These are phyloP conservation scores for Coemansia sp. DNA, from an alignment of 192 early-diverging fungal species.

Conservation along the genomic window DNA sequence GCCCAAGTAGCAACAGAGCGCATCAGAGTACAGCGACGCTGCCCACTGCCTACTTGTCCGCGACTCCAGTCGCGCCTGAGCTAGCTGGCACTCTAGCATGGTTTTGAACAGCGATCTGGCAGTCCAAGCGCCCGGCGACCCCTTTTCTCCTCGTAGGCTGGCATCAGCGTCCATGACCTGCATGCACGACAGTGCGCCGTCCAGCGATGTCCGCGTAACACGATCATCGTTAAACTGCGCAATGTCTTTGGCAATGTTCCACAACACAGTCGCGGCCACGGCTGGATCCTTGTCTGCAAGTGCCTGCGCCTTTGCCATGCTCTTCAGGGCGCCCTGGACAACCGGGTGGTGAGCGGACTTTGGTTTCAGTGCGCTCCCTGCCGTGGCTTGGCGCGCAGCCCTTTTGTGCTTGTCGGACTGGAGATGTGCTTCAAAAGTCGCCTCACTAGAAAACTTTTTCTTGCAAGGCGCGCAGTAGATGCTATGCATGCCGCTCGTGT, in stretches of 20 bases:
- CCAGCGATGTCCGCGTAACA: constrained; percentile 5
- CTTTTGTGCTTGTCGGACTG: constrained; percentile 37
- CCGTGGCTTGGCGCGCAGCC: background rate
- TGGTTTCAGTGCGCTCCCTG: background rate
- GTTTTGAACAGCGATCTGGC: constrained; percentile 36
- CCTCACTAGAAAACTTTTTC: constrained; percentile 22
- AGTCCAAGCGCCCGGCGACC: constrained; percentile 21
- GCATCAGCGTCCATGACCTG: constrained; percentile 14
- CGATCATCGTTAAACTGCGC: constrained; percentile 9
- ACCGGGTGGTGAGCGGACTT: background rate
- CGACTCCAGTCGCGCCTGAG: constrained; percentile 20
- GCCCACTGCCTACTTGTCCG: background rate
- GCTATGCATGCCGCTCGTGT: background rate
- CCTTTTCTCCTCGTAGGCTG: constrained; percentile 23
- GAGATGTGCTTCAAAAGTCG: constrained; percentile 17
- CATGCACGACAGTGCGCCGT: constrained; percentile 19
- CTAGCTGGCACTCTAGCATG: constrained; percentile 38
- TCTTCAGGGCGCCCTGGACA: background rate
- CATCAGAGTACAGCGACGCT: constrained; percentile 4
- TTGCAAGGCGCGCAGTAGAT: constrained; percentile 24
- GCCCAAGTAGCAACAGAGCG: constrained; percentile 33
- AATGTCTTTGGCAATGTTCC: constrained; percentile 44
- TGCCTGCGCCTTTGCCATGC: constrained; percentile 24
- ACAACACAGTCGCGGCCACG: constrained; percentile 41
- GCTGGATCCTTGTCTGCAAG: constrained; percentile 32